Evolutionary conservation across 176 grass and related monocot species (phyloP).

Genomic region (Ampelocalamus luodianensis): DNA sequence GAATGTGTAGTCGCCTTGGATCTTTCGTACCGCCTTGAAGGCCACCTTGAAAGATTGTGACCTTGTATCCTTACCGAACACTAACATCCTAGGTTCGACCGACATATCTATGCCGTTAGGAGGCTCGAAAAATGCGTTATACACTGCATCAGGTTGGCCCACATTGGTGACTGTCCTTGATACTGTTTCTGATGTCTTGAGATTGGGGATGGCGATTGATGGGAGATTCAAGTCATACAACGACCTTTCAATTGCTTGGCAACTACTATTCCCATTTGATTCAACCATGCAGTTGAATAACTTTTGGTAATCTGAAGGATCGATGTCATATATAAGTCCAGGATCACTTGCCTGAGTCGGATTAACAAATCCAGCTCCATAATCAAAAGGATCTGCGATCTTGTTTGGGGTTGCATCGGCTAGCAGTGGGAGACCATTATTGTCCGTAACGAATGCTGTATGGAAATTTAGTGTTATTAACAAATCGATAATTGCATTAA

Average conservation of each 20-base stretch:
- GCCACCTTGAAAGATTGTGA: constrained; percentile 52
- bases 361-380: constrained; percentile 64
- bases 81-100: constrained; percentile 44
- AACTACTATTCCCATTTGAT: neutral
- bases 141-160: constrained; percentile 42
- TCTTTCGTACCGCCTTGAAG: constrained; percentile 23
- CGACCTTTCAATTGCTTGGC: neutral
- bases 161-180: constrained; percentile 66
- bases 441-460: constrained; percentile 49
- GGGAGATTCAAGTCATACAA: constrained; percentile 55
- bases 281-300: constrained; percentile 43
- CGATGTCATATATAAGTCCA: constrained; percentile 62
- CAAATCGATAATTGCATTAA: neutral
- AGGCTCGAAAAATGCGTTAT: constrained; percentile 42
- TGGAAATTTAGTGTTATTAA: neutral
- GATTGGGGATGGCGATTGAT: constrained; percentile 61
- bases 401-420: constrained; percentile 53
- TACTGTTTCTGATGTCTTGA: constrained; percentile 32
- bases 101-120: constrained; percentile 50
- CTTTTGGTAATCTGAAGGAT: constrained; percentile 52
- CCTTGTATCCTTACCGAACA: constrained; percentile 36
- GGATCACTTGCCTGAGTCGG: constrained; percentile 51
- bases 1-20: constrained; percentile 59
- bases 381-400: constrained; percentile 68
- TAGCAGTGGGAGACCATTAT: constrained; percentile 44